Evolutionary conservation across 1,284 basidiomycete genomes (phyloP).

Genomic region (Rhodotorula sp.): DNA sequence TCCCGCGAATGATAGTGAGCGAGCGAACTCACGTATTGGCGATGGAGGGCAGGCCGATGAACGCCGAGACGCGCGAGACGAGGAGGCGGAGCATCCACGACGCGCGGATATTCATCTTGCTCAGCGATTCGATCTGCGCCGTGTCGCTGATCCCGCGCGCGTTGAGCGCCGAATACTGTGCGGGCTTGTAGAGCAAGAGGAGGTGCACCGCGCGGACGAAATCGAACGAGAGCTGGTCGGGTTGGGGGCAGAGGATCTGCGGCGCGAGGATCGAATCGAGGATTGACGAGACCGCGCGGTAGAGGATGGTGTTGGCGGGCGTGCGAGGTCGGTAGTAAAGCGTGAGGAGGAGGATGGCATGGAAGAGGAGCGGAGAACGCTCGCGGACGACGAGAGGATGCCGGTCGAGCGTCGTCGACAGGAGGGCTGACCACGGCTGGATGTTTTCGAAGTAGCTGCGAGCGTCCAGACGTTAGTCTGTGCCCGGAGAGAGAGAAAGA

Average conservation of each 20-base stretch:
- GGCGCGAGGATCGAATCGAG: constrained; percentile 39
- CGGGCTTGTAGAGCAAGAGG: constrained; percentile 38
- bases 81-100: constrained; percentile 38
- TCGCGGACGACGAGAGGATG: constrained; percentile 25
- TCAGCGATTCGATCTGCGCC: constrained; percentile 26
- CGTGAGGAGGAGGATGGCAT: constrained; percentile 38
- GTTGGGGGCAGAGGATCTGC: constrained; percentile 40
- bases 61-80: constrained; percentile 23
- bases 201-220: constrained; percentile 39
- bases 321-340: constrained; percentile 40
- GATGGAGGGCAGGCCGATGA: constrained; percentile 33
- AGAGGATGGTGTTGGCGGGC: constrained; percentile 26
- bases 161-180: constrained; percentile 31
- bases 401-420: constrained; percentile 33
- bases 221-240: constrained; percentile 36
- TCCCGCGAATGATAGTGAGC: too few species aligned
- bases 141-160: constrained; percentile 29
- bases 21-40: constrained; percentile 25
- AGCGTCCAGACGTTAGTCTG: background rate
- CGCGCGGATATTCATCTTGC: constrained; percentile 41
- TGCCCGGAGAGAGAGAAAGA: too few species aligned
- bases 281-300: constrained; percentile 34
- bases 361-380: constrained; percentile 40
- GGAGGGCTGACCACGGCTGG: constrained; percentile 31
- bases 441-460: constrained; percentile 33